Evolutionary conservation across 371 early-diverging fungal genomes (phyloP), one percentile per base, ranked within the genome.

Genomic region (Mortierella polycephala): DNA sequence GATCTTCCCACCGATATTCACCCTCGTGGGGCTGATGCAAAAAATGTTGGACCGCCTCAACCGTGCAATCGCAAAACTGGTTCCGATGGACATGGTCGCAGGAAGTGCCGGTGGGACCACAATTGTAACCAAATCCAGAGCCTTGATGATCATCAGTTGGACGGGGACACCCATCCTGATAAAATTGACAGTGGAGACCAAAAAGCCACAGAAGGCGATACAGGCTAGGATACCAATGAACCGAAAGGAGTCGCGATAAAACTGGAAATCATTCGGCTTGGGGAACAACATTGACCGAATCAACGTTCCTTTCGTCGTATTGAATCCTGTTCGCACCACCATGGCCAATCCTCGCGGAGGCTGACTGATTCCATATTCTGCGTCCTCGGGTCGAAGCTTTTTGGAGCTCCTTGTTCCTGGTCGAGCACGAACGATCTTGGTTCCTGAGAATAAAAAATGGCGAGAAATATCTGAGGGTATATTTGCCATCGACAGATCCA

Each of bases 21-120:
- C 97, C 16, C 97, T 86, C 8, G 96, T 92, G 1, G 98, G 96
- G 51, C 94, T 92, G 60, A 95, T 99, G 81, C 99, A 99, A 83
- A 91, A 96, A 58, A 99, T 98, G 23, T 91, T 89, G n/a, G 85
- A 68, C 56, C 89, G 88, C 60, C 91, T 91, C 46, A 99, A 84
- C 21, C 99, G 89, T 3, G 85, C 77, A 21, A 97, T 92, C 21
- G 99, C 97, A 87, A 99, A 96, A 60, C 90, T 91, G 23, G 96
- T 95, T 51, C 99, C 99, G 54, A 99, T 92, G 5, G 94, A 92
- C 90, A 99, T 94, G 3, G 99, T 96, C 0, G 99, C 96, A 0
- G 99, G 99, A 23, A 99, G 82, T 1, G 98, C 97, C 5, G 98
- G 98, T 14, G 99, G 99, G 1, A 99, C 96, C 3, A 96, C 95